Evolutionary conservation across 2,329 filamentous ascomycete genomes (phyloP).

Genomic region (Clarireedia monteithiana): DNA sequence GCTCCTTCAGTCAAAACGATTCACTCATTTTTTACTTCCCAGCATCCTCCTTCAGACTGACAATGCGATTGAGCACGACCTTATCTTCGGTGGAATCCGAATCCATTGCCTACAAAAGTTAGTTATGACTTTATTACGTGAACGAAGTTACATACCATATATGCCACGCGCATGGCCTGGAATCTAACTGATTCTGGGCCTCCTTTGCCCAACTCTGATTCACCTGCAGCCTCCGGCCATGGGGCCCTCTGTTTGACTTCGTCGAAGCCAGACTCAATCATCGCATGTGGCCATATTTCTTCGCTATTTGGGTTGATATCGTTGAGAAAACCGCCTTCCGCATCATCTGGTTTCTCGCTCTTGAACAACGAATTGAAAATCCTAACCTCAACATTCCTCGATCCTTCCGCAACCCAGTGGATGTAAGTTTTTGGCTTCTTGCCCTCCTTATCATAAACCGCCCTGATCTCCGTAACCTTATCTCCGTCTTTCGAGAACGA

Average conservation of each 20-base stretch:
- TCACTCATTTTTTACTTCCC: conserved; percentile 42
- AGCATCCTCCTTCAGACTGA: conserved; percentile 83
- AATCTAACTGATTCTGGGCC: conserved; percentile 75
- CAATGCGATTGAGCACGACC: conserved; percentile 83
- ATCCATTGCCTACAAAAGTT: conserved; percentile 52
- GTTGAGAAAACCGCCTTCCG: conserved; percentile 71
- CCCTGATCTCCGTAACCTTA: conserved; percentile 57
- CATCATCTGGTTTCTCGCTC: conserved; percentile 70
- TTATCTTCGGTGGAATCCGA: conserved; percentile 71
- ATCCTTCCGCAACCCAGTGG: conserved; percentile 76
- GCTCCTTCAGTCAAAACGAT: too few relatives aligned
- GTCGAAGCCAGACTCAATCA: conserved; percentile 77
- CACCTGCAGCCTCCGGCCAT: conserved; percentile 69
- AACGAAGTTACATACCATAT: conserved; percentile 33
- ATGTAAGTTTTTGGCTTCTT: conserved; percentile 76
- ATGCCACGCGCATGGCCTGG: conserved; percentile 83
- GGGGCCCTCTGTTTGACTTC: conserved; percentile 67
- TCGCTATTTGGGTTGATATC: conserved; percentile 83
- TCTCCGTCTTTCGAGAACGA: conserved; percentile 60
- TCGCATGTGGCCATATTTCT: conserved; percentile 65
- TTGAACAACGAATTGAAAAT: conserved; percentile 81
- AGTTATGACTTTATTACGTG: background rate
- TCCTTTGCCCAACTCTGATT: conserved; percentile 51
- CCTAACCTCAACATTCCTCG: conserved; percentile 64
- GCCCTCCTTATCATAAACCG: conserved; percentile 61